Base-by-base conservation (phyloP, 352 stramenopile genomes). In the Plasmopara muralis region DNA sequence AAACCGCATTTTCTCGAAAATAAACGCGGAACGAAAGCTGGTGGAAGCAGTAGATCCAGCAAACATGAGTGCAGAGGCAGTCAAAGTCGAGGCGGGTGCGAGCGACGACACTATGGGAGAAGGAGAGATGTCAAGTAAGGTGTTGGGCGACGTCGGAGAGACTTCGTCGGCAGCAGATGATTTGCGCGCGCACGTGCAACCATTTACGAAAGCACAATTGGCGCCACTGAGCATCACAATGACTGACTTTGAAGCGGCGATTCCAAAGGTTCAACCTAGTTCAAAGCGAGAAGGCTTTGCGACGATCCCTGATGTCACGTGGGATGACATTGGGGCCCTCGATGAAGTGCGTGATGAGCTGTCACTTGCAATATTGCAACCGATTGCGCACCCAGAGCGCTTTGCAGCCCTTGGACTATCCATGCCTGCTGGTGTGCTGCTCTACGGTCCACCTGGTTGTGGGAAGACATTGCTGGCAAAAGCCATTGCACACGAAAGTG, bases 381-480 rank as follows among this genome's bases (percentile, higher is more conserved):
- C 97, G 2, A 99, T 99, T 60, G 79, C 87, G 28, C 89, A 99
- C 68, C 97, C 96, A 0, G 86, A 96, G 53, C 68, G 81, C 10
- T 99, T 99, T 68, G 73, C 89, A 29, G 72, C 74, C 4, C 81
- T 99, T n/a, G 96, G 97, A 2, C 78, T 99, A 49, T 89, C 93
- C 29, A 93, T 98, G 66, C 95, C 96, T 14, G 94, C 96, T 5
- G 97, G 97, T 41, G 93, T 99, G 42, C 71, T 99, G 49, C 74
- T 99, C 13, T 99, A 98, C 61, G 97, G 96, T 7, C 96, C 96
- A 15, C 96, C 96, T 1, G 96, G 97, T 30, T 99, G 97, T 65
- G 96, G 96, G 45, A 99, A 99, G 71, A 99, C 97, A n/a, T 72
- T 99, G 41, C 67, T 99, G 43, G 97, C 97, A 5, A 99, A 99